Evolutionary conservation across 768 basidiomycete genomes (phyloP), one percentile per base, ranked within the genome.

Genomic region (Boletus rubroflammeus): DNA sequence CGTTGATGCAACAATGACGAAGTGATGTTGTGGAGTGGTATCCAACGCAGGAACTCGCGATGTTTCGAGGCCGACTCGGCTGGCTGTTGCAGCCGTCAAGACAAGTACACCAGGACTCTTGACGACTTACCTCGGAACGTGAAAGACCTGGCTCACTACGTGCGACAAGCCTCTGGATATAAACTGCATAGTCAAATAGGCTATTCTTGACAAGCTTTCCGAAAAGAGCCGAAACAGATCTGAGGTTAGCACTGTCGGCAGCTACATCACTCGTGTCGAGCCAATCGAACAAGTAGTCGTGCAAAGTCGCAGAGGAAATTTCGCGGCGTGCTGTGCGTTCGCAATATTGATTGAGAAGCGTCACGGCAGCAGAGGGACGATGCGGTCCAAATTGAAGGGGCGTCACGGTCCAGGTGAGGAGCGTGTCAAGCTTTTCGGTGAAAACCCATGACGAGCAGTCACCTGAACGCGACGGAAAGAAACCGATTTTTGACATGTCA

Each of bases 361-460:
- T 85, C 8, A 81, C 83, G 2, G 85, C 88, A 28, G 83, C 89
- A 62, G 85, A 87, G 1, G 87, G 82, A 32, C 90, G 77, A 60
- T 92, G 91, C 41, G 90, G 85, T 10, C 91, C 90, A 55, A 86
- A 91, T 68, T 93, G 91, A 17, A 88, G 73, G 3, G 84, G 81
- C 0, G 90, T 89, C 26, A 92, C 83, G 61, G 82, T 82, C 90
- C 91, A 93, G 0, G 87, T 87, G 10, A 93, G 76, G 3, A 92
- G 76, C 49, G 84, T 78, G 58, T 88, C 82, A 17, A 92, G 78
- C 63, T 91, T 90, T 54, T 80, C 79, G n/a, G 76, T 70, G 61
- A 90, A 88, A 11, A 69, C 65, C 13, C 73, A 62, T 21, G 71
- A 63, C 50, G 77, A 75, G 21, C 63, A 47, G 26, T 73, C 63